Percentiles rank a stretch among this genome's conserved stretches.
phyloP scores from a whole-genome alignment of 1,284 basidiomycete genomes.

The Omphalotus olearius region DNA sequence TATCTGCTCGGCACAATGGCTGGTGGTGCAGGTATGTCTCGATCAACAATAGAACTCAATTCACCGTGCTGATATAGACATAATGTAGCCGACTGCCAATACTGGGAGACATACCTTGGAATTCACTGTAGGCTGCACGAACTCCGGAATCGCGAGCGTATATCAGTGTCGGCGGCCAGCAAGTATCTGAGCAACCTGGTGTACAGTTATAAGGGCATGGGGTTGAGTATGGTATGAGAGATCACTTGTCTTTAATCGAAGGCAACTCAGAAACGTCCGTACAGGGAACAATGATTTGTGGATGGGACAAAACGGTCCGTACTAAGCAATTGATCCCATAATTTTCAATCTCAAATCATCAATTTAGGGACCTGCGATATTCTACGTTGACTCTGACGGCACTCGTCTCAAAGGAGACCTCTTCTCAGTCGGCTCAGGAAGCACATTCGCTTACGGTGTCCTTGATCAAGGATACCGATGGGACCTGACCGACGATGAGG shows the following conservation, averaged over 20 bases:
- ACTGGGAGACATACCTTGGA: slow-evolving; percentile 98
- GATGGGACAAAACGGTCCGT: slow-evolving; percentile 97
- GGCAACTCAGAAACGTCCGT: slow-evolving; percentile 5
- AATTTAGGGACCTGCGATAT: slow-evolving; percentile 85
- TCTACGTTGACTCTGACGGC: slow-evolving; percentile 98
- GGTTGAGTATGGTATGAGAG: slow-evolving; percentile 85
- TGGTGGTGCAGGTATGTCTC: slow-evolving; percentile 84
- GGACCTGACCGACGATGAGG: slow-evolving; percentile 93
- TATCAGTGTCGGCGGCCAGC: slow-evolving; percentile 97
- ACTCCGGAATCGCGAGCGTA: slow-evolving; percentile 94
- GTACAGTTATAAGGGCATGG: slow-evolving; percentile 99
- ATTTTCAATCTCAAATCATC: not conserved
- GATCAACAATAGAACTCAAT: not conserved
- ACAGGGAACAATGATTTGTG: slow-evolving; percentile 99
- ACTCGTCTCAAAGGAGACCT: slow-evolving; percentile 93
- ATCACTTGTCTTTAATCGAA: not conserved
- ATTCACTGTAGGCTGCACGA: slow-evolving; percentile 98
- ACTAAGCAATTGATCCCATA: not conserved
- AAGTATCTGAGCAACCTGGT: slow-evolving; percentile 98
- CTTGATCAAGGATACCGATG: slow-evolving; percentile 95
- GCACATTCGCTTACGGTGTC: slow-evolving; percentile 98
- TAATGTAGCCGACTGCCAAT: slow-evolving; percentile 83
- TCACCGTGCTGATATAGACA: not conserved
- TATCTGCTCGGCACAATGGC: slow-evolving; percentile 99
- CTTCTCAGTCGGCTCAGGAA: slow-evolving; percentile 98